phyloP scores from a whole-genome alignment of 2,329 filamentous ascomycete species.

The Aspergillus amoenus region DNA sequence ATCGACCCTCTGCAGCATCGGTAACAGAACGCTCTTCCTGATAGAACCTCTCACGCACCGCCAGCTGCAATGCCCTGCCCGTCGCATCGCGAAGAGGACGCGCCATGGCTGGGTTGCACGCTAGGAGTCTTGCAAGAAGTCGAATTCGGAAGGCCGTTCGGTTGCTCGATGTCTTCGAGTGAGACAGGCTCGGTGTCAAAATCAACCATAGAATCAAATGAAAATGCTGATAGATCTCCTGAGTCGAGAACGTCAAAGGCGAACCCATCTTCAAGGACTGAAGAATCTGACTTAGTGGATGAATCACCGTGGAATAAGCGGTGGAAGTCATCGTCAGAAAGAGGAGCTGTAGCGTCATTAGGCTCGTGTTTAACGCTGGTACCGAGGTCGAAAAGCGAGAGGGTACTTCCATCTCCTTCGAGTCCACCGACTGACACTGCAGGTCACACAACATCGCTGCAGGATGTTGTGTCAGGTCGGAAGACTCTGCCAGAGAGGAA shows the following conservation, averaged over 20 bases:
- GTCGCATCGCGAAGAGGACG: constrained; percentile 55
- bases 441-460: constrained; percentile 99
- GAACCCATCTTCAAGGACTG: constrained; percentile 74
- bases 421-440: constrained; percentile 92
- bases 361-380: constrained; percentile 46
- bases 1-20: constrained; percentile 31
- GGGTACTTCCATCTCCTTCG: constrained; percentile 50
- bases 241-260: constrained; percentile 65
- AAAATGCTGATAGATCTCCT: constrained; percentile 50
- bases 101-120: constrained; percentile 55
- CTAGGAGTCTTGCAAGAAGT: constrained; percentile 51
- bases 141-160: constrained; percentile 50
- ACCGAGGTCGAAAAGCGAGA: constrained; percentile 42
- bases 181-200: constrained; percentile 52
- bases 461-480: constrained; percentile 99
- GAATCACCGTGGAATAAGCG: constrained; percentile 61
- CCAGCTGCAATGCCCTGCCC: constrained; percentile 54
- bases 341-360: constrained; percentile 63
- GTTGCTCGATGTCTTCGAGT: constrained; percentile 45
- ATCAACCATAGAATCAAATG: constrained; percentile 57
- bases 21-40: constrained; percentile 34
- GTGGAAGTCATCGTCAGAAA: constrained; percentile 68
- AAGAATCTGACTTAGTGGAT: constrained; percentile 70
- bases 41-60: constrained; percentile 44
- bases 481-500: constrained; percentile 55